Base-by-base conservation (phyloP, 2,329 filamentous ascomycete genomes). In the Dactylella cylindrospora region DNA sequence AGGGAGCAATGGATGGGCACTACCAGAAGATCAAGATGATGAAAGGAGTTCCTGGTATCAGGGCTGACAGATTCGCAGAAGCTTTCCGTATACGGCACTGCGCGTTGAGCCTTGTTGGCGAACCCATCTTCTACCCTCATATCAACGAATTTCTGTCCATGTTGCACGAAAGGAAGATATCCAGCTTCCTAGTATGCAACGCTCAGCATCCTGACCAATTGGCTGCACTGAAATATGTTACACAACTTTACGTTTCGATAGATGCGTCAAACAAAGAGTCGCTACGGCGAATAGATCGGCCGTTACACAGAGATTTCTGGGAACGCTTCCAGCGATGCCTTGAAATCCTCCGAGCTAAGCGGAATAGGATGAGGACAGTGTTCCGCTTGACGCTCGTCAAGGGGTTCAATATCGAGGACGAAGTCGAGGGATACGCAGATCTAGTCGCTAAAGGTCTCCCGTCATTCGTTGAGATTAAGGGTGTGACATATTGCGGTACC, bases 11-110 rank as follows among this genome's bases (percentile, higher is more conserved):
- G 72, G 84, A 85, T 59, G 87, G 86, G 12, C 93, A 97, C 73
- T 96, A 96, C 77, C 85, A 91, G 71, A 97, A 97, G 75, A 97
- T 97, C 75, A 95, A 95, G 73, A 93, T 94, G 86, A 80, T 97
- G 78, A 86, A 88, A 45, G 93, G 91, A 46, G 88, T 97, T 0
- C 91, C 93, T 0, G 93, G 93, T 3, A 89, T 97, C 3, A 82
- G 91, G 8, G 88, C 90, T 0, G 91, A 97, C 73, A 81, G 93
- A 2, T 97, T 95, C 70, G 83, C 85, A 5, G 93, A 97, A 75
- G 91, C 90, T 0, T 89, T 96, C 85, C 80, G 84, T 33, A 95
- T 98, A 68, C 81, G 89, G 0, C 91, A 98, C 74, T 98, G 91
- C 72, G 93, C 93, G 0, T 77, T 98, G 38, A 89, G 84, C 66